Percentiles rank a stretch among this genome's conserved stretches.
Conservation (phyloP, 495 filamentous ascomycete species). For the Hypoxylon fragiforme region DNA sequence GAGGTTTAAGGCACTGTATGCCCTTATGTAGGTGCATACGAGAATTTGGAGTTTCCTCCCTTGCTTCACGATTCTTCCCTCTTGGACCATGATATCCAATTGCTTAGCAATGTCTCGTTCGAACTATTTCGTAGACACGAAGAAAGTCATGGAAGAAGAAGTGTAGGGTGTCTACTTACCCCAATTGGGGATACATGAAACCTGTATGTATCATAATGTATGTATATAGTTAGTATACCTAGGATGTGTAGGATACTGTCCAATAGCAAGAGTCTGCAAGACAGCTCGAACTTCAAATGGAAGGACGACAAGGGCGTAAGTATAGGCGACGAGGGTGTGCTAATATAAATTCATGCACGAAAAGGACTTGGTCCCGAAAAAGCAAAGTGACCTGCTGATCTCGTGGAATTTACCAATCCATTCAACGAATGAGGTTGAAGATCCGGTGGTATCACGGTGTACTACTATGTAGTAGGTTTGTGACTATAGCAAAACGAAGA, state of each 20-base stretch:
- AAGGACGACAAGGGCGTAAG: constrained; percentile 27
- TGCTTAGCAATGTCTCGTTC: constrained; percentile 18
- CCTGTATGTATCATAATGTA: constrained; percentile 2
- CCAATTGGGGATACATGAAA: constrained; percentile 19
- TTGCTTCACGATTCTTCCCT: constrained; percentile 23
- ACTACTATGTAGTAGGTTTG: no score
- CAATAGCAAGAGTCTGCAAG: no score
- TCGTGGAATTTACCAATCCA: constrained; percentile 15
- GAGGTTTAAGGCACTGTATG: no score
- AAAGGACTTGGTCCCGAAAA: constrained; percentile 30
- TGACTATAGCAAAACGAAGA: constrained; percentile 1
- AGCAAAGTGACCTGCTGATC: constrained; percentile 30
- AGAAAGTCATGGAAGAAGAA: constrained; percentile 26
- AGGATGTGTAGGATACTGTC: no score
- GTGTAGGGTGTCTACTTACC: constrained; percentile 6
- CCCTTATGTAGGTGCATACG: neutral
- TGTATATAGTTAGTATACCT: no score
- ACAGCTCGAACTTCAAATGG: no score
- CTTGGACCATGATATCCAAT: constrained; percentile 9
- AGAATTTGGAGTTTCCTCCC: constrained; percentile 10
- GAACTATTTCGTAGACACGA: constrained; percentile 3
- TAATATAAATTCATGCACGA: constrained; percentile 20
- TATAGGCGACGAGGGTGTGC: constrained; percentile 2
- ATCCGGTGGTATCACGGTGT: constrained; percentile 14
- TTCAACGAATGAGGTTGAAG: constrained; percentile 1